A percentile compares a stretch with the other conserved stretches of the same genome.
These are phyloP conservation scores for Ziziphus jujuba DNA, from an alignment of 306 rosid species.

Conservation along the genomic window DNA sequence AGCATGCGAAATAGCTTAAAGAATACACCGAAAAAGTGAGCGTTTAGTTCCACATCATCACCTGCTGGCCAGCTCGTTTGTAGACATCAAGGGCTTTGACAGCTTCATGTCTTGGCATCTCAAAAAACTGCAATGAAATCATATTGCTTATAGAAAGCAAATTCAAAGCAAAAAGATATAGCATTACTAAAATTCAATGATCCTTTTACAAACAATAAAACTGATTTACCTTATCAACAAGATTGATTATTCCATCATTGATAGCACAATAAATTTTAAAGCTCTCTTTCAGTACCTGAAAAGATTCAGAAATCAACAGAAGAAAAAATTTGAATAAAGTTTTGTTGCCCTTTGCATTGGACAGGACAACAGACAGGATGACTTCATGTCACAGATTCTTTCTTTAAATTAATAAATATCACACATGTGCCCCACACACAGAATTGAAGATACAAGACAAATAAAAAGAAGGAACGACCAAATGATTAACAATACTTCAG, in stretches of 20 bases:
- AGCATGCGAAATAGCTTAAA: conserved; percentile 2
- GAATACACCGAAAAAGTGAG: neutral
- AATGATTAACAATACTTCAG: neutral
- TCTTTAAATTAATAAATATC: too few species aligned
- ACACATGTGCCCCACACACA: neutral
- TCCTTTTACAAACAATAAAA: conserved; percentile 11
- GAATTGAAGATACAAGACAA: neutral
- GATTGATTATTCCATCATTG: conserved; percentile 98
- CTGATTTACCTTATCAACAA: conserved; percentile 85
- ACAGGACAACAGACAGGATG: conserved; percentile 1
- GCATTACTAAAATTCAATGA: neutral
- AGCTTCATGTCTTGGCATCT: conserved; percentile 99
- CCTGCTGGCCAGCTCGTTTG: conserved; percentile 99
- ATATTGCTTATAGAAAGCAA: conserved; percentile 13
- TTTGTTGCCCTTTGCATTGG: neutral
- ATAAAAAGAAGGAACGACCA: neutral
- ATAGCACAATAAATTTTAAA: conserved; percentile 82
- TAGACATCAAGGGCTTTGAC: conserved; percentile 85
- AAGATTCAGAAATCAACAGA: conserved; percentile 23
- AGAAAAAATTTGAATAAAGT: conserved; percentile 9
- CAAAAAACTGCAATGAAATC: conserved; percentile 71
- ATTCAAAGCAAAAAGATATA: conserved; percentile 9
- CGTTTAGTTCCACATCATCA: conserved; percentile 21
- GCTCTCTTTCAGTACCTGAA: conserved; percentile 98
- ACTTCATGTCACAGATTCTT: neutral